Evolutionary conservation across 345 rosid species (phyloP), one percentile per base, ranked within the genome.

Genomic region (Pistacia atlantica): DNA sequence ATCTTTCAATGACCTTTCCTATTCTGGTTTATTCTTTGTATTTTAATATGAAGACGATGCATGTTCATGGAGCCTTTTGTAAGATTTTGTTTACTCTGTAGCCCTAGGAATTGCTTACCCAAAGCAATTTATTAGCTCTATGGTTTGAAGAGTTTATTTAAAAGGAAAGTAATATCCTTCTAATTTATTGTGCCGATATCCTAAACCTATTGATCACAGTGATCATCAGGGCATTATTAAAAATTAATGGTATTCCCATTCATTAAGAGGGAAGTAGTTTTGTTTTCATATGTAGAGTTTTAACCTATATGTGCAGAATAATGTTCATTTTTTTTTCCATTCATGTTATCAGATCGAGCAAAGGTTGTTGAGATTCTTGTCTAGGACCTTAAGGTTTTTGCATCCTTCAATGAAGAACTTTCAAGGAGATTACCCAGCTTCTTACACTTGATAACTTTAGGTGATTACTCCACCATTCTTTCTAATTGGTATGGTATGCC

Each of bases 361-460:
- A 93, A 88, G 80, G 96, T 94, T 66, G 96, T 91, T 63, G 97
- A 93, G 80, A 90, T 93, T 82, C 84, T 93, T 58, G 94, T 87
- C 69, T 87, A 86, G 87, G 97, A 93, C 86, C 80, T 93, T 67
- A 89, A 89, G 77, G 91, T 86, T 67, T 93, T 93, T 80, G 64
- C 98, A 65, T 83, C 91, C 55, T 87, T 86, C 78, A 90, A 91
- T 66, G 92, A 93, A 70, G 98, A 89, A 17, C 87, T 93, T 17
- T 93, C 79, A 89, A 93, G 82, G 96, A 93, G 80, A 87, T 93
- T 49, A 91, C 96, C 4, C 98, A 89, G 73, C 80, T 93, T 75
- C 86, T 93, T 18, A 93, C 92, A 60, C 80, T 93, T 69, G 89
- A 87, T 64, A 90, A 91, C 82, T 91, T 93, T 78, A 91, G 98